Evolutionary conservation across 1,284 basidiomycete genomes (phyloP), one percentile per base, ranked within the genome.

Genomic region (Peniophora sp.): DNA sequence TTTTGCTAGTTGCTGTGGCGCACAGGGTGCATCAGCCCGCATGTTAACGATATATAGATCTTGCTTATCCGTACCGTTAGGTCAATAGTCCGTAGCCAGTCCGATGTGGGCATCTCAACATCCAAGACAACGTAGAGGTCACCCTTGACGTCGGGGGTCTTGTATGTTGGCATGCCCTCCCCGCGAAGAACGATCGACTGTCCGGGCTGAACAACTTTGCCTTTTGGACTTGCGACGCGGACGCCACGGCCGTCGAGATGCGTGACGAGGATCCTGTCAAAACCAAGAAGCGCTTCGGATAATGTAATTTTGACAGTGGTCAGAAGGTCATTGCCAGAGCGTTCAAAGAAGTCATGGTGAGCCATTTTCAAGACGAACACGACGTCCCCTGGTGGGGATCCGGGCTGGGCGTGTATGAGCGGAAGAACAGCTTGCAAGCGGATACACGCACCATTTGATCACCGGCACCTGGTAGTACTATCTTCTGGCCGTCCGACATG

Each of bases 161-260:
- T 85, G 65, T 85, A 74, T 1, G 81, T 69, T 1, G 90, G 88
- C 91, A 97, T 93, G 34, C 93, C 93, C 66, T 96, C 92, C 3
- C 84, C 85, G 3, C 80, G 74, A 34, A 96, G 65, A 17, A 85
- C 72, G 54, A 93, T 85, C 22, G 83, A 80, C 54, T 88, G 81
- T 14, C 82, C 81, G 9, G 83, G 76, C 55, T 82, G 79, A 61
- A 94, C 79, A 35, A 93, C 79, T 64, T 88, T 89, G 41, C 87
- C 83, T 2, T 79, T 73, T 9, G 84, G 85, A 54, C 80, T 85
- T 1, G 78, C 70, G 14, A 95, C 79, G 45, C 82, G 81, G 49
- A 97, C 76, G 5, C 92, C 92, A 14, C 91, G 81, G 2, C 92
- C 92, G 63, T 97, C 93, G 23, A 97, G 75, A 65, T 97, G 93